phyloP scores from a whole-genome alignment of 805 yeast genomes.

The Starmerella vaccinii region DNA sequence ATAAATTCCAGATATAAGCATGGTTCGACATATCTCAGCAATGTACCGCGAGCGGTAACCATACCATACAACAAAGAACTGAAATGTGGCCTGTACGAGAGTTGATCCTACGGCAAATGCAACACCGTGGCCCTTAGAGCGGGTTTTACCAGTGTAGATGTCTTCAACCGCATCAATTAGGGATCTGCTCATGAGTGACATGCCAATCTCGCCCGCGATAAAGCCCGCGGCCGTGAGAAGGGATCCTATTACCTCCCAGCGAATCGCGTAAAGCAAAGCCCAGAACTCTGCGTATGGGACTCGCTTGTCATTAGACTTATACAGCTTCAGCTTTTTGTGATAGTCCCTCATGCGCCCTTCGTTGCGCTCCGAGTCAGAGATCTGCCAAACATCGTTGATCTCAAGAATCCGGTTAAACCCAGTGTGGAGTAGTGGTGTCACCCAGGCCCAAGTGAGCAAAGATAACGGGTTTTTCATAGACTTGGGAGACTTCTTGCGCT shows the following conservation, averaged over 20 bases:
- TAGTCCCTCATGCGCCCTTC: constrained; percentile 18
- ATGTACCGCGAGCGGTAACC: constrained; percentile 50
- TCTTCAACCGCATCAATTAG: constrained; percentile 16
- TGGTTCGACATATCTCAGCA: constrained; percentile 64
- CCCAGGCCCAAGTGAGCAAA: constrained; percentile 44
- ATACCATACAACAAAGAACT: constrained; percentile 48
- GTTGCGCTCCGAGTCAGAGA: constrained; percentile 19
- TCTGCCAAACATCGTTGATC: constrained; percentile 21
- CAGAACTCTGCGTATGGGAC: constrained; percentile 21
- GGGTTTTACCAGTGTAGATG: constrained; percentile 19
- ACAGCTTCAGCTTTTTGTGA: constrained; percentile 13
- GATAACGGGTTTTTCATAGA: constrained; percentile 34
- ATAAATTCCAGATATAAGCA: constrained; percentile 58
- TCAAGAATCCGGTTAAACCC: constrained; percentile 26
- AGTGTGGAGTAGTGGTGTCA: constrained; percentile 38
- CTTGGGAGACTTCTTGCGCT: constrained; percentile 20
- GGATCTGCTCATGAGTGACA: constrained; percentile 23
- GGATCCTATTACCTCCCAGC: constrained; percentile 13
- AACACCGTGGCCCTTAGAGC: constrained; percentile 45
- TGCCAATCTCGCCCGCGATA: constrained; percentile 23
- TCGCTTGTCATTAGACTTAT: constrained; percentile 5
- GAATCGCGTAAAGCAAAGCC: constrained; percentile 23
- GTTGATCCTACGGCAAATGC: constrained; percentile 69
- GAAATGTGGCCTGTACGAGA: constrained; percentile 41
- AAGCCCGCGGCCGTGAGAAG: constrained; percentile 11